phyloP scores from a whole-genome alignment of 73 alveolate genomes.

The Tetrahymena elliotti region DNA sequence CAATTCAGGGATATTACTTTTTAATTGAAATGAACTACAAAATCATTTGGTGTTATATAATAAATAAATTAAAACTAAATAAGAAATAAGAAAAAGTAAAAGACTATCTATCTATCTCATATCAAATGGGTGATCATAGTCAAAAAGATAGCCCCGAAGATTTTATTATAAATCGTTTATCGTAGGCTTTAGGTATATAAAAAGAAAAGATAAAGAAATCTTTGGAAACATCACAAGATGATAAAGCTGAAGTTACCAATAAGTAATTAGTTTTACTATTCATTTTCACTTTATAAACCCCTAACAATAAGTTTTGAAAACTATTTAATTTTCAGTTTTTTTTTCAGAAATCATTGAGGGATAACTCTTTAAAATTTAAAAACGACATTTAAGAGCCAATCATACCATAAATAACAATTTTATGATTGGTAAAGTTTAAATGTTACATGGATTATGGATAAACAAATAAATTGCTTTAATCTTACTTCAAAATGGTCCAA shows the following conservation, averaged over 20 bases:
- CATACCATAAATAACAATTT: background rate
- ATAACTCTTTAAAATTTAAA: background rate
- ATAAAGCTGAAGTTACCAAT: background rate
- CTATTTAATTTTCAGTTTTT: background rate
- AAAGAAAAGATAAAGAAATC: background rate
- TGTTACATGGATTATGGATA: background rate
- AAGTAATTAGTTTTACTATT: background rate
- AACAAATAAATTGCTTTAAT: background rate
- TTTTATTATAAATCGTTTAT: background rate
- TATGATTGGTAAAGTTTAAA: background rate
- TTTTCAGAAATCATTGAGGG: background rate
- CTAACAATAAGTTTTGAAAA: background rate
- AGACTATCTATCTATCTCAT: background rate
- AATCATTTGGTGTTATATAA: background rate
- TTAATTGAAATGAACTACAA: background rate
- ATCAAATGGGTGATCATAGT: background rate
- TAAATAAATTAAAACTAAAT: background rate
- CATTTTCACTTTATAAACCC: background rate
- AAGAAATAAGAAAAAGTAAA: background rate
- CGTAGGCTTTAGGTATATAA: background rate
- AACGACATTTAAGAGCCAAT: background rate
- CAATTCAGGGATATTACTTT: background rate
- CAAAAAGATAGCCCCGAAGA: conserved; percentile 2
- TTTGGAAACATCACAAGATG: background rate
- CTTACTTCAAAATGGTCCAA: background rate